Evolutionary conservation across 352 stramenopile species (phyloP).

Genomic region (Phytophthora pluvialis): DNA sequence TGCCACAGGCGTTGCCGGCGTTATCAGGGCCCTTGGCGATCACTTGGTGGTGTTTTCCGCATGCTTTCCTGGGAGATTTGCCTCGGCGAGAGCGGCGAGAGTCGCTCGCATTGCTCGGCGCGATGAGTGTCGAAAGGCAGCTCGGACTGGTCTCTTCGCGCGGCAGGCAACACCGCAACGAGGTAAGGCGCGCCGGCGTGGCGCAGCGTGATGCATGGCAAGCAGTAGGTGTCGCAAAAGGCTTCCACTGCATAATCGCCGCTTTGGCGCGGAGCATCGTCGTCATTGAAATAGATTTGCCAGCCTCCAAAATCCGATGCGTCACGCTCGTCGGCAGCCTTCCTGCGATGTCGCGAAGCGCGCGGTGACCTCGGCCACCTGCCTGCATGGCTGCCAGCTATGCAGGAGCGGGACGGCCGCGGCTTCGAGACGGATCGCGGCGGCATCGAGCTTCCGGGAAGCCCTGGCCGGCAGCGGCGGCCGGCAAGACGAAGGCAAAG

Average conservation of each 20-base stretch:
- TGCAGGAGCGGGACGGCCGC: too few relatives aligned
- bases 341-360: too few relatives aligned
- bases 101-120: not conserved
- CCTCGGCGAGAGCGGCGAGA: slow-evolving; percentile 1
- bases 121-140: slow-evolving; percentile 11
- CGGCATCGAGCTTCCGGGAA: too few relatives aligned
- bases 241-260: not conserved
- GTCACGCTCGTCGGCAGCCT: not conserved
- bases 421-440: too few relatives aligned
- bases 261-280: not conserved
- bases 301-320: not conserved
- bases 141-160: slow-evolving; percentile 5
- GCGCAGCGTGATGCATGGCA: not conserved
- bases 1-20: not conserved
- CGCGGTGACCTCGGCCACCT: too few relatives aligned
- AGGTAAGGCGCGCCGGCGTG: not conserved
- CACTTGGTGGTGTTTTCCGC: slow-evolving; percentile 22
- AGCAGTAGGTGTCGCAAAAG: slow-evolving; percentile 22
- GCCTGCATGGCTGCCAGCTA: too few relatives aligned
- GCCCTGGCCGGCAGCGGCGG: too few relatives aligned
- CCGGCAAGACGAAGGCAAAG: too few relatives aligned
- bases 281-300: slow-evolving; percentile 24
- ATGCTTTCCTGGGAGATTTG: slow-evolving; percentile 22
- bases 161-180: slow-evolving; percentile 4
- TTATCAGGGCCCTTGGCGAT: slow-evolving; percentile 9